Base-by-base conservation (phyloP, 345 rosid species). In the Aethionema arabicum region DNA sequence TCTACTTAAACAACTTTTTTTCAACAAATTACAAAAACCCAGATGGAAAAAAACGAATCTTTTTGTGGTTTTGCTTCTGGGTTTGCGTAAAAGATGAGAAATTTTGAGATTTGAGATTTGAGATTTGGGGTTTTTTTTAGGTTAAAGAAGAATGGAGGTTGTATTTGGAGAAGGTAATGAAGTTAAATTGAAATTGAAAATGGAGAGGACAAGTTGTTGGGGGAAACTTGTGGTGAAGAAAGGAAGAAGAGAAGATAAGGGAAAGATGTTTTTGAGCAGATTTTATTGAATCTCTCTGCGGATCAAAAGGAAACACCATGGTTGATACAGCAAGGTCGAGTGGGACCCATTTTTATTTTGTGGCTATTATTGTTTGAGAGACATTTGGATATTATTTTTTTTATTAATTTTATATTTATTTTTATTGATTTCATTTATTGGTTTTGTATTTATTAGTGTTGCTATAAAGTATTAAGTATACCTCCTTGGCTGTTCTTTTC, bases 241-340 rank as follows among this genome's bases (percentile, higher is more conserved):
- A n/a, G 45, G 14, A 37, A 16, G 55, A 56, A 52, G 42, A 33
- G 65, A 32, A 50, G 54, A 69, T 47, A 62, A 44, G 74, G 52
- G 2, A 21, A 21, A 21, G 27, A 2, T 21, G 27, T 21, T 21
- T 21, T 21, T 21, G 27, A 2, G 27, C 27, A 21, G 65, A 67
- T 33, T 45, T 13, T 27, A 11, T 4, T 30, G 64, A 56, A 29
- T 8, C 27, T 21, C 2, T 45, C 8, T 39, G 29, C 11, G 45
- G 4, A 64, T 64, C 61, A 71, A 71, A 71, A 64, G 61, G 75
- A 71, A 65, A 71, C 75, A 71, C 66, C 64, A 0, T 50, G 61
- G 65, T 64, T n/a, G 47, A 57, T 64, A 58, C 70, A 71, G 60
- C 75, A 57, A 71, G 69, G 70, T 64, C 66, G 0, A 16, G 3